A percentile compares a stretch with the other conserved stretches of the same genome.
phyloP scores from a whole-genome alignment of 2,329 filamentous ascomycete species.

The Botrytis hyacinthi region DNA sequence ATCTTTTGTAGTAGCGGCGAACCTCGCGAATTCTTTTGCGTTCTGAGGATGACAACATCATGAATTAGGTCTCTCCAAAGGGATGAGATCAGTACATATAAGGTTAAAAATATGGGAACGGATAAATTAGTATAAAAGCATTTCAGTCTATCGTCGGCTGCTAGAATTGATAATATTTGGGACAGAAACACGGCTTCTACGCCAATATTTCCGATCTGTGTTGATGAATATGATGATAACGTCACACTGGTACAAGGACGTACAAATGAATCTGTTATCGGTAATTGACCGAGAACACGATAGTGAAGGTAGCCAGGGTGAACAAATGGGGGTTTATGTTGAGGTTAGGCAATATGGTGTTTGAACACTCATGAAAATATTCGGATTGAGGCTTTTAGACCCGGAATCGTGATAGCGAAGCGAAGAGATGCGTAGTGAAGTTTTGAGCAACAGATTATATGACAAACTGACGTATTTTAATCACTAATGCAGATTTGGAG shows the following conservation, averaged over 20 bases:
- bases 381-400: conserved; percentile 3
- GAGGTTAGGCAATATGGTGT: neutral
- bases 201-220: conserved; percentile 1
- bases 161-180: neutral
- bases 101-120: neutral
- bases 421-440: neutral
- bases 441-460: neutral
- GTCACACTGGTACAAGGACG: conserved; percentile 1
- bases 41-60: conserved; percentile 14
- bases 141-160: neutral
- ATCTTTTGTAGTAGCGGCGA: conserved; percentile 19
- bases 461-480: conserved; percentile 7
- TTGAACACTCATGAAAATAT: neutral
- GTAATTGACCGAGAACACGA: neutral
- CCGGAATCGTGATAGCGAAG: neutral
- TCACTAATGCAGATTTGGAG: neutral
- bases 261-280: conserved; percentile 2
- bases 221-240: neutral
- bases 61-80: neutral
- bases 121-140: neutral
- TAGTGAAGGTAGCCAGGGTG: neutral
- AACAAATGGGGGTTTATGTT: neutral
- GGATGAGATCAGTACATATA: neutral
- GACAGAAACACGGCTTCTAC: neutral
- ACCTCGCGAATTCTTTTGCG: conserved; percentile 19